Evolutionary conservation across 257 asterid species (phyloP).

Genomic region (Sherardia arvensis): DNA sequence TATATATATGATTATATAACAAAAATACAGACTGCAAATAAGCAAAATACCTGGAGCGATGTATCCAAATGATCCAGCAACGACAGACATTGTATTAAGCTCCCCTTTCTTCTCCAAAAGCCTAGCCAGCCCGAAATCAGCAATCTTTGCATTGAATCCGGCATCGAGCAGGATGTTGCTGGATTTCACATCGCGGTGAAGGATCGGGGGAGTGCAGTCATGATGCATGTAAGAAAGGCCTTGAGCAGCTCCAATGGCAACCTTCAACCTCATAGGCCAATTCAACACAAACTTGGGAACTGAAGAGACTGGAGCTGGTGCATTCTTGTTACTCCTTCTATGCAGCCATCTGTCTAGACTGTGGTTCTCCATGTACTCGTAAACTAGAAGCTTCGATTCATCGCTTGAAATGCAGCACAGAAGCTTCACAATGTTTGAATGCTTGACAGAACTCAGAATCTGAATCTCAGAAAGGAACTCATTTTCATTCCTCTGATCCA

Average conservation of each 20-base stretch:
- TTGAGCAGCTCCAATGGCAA: conserved; percentile 32
- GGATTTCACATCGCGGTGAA: conserved; percentile 50
- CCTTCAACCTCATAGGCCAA: conserved; percentile 29
- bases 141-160: conserved; percentile 39
- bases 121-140: conserved; percentile 58
- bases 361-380: conserved; percentile 67
- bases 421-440: conserved; percentile 66
- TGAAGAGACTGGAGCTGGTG: conserved; percentile 20
- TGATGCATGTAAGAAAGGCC: conserved; percentile 36
- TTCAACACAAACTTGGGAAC: conserved; percentile 31
- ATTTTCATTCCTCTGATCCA: conserved; percentile 48
- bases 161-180: conserved; percentile 42
- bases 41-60: conserved; percentile 36
- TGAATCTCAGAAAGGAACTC: conserved; percentile 61
- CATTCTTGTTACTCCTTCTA: conserved; percentile 17
- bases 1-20: too few species aligned
- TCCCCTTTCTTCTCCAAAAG: conserved; percentile 25
- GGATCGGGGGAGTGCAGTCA: conserved; percentile 26
- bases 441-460: conserved; percentile 60
- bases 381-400: conserved; percentile 59
- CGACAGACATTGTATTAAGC: conserved; percentile 27
- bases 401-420: conserved; percentile 61
- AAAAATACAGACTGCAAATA: too few species aligned
- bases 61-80: conserved; percentile 39
- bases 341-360: conserved; percentile 82